These are phyloP conservation scores for Colletotrichum coccodes DNA, from an alignment of 2,329 filamentous ascomycete species.

Conservation along the genomic window DNA sequence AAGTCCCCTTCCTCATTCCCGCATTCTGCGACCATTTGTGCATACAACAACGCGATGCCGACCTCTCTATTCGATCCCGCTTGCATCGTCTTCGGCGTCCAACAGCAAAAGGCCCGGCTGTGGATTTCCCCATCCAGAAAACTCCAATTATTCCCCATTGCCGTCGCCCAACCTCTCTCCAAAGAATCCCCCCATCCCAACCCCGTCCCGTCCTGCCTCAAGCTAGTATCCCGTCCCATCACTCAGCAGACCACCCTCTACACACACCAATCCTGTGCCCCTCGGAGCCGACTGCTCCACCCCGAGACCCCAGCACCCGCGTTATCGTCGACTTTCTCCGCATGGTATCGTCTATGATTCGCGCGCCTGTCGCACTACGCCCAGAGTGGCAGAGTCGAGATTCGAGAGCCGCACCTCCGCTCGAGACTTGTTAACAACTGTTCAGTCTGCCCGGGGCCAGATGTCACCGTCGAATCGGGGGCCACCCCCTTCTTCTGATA, in stretches of 20 bases:
- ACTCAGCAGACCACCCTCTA: not conserved
- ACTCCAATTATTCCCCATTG: slow-evolving; percentile 7
- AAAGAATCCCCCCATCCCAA: not conserved
- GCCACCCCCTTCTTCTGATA: not conserved
- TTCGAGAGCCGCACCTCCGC: slow-evolving; percentile 18
- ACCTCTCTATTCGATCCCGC: not conserved
- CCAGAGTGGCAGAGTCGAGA: not conserved
- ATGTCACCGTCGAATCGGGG: not conserved
- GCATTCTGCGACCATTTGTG: not conserved
- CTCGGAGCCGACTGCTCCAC: slow-evolving; percentile 22
- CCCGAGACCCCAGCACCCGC: slow-evolving; percentile 11
- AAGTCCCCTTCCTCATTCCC: not conserved
- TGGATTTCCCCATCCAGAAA: not conserved
- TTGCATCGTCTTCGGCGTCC: not conserved
- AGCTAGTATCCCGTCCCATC: not conserved
- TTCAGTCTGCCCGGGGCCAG: not conserved
- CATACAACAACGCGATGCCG: not conserved
- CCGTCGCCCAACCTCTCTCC: not conserved
- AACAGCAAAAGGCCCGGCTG: not conserved
- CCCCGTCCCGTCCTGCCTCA: not conserved
- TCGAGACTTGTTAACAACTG: not conserved
- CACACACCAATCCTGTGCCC: not conserved
- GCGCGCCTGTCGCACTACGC: slow-evolving; percentile 24
- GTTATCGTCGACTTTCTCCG: slow-evolving; percentile 23
- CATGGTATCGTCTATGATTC: slow-evolving; percentile 26